Evolutionary conservation across 768 basidiomycete genomes (phyloP), one percentile per base, ranked within the genome.

Genomic region (Gelatoporia subvermispora): DNA sequence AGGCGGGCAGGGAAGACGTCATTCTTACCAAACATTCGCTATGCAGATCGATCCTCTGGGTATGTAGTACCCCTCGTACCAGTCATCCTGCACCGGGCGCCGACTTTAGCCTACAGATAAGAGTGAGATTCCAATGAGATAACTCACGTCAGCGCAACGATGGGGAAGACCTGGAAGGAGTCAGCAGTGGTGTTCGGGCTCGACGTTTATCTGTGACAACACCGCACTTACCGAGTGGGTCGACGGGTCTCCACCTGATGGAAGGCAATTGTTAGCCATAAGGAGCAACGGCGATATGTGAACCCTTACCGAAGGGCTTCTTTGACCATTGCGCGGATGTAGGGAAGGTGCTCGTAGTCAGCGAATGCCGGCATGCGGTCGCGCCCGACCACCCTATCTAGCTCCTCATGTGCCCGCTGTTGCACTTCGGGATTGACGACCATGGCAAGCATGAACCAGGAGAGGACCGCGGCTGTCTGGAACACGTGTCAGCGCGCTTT

Each of bases 381-480:
- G 3, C 35, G 47, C 13, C 73, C 73, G 7, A 71, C 56, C 2
- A 72, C 68, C 3, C 54, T 41, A 43, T 74, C 72, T 3, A 75
- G 60, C 50, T 75, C 74, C 8, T 58, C 61, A 35, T 72, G 72
- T 11, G 71, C 72, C 45, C 62, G 68, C 13, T 43, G 49, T 41
- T 62, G 64, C 0, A 67, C 62, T 3, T 71, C 66, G 0, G 72
- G 72, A 49, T 69, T 56, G 8, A 71, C 56, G 0, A 61, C 49
- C 53, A 69, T 67, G 16, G 68, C 70, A n/a, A 72, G 60, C 53
- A 72, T 69, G 45, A 72, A 67, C 0, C 66, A 63, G 42, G 65
- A 62, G 15, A 70, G 60, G n/a, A 66, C 58, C 5, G 69, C 65
- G n/a, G 70, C 68, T 3, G 68, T 72, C 72, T 74, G 41, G 47